Conservation (phyloP, 2,329 filamentous ascomycete species). For the Sporothrix humicola region DNA sequence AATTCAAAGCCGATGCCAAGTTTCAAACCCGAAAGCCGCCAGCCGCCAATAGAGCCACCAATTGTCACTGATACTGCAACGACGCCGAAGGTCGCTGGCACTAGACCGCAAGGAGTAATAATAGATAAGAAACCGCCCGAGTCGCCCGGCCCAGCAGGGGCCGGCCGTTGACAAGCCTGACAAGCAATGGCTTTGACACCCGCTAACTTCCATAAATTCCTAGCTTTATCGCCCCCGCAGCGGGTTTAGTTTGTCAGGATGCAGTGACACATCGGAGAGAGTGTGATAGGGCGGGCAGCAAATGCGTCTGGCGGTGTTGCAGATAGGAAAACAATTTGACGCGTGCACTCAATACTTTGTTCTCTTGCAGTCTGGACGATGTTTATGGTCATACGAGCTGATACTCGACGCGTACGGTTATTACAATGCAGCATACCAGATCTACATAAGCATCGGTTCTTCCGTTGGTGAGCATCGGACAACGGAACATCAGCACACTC, state of each 20-base stretch:
- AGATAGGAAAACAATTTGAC: neutral
- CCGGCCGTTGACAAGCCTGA: neutral
- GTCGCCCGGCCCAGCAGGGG: neutral
- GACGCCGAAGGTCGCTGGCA: neutral
- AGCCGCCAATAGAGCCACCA: neutral
- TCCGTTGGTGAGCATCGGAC: neutral
- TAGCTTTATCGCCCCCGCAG: slow-evolving; percentile 12
- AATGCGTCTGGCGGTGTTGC: neutral
- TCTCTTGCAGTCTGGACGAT: neutral
- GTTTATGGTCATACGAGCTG: neutral
- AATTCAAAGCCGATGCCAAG: neutral
- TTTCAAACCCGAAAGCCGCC: slow-evolving; percentile 23
- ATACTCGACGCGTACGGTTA: neutral
- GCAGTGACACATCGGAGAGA: neutral
- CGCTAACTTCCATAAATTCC: neutral
- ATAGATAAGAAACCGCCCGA: neutral
- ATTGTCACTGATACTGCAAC: neutral
- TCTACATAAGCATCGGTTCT: neutral
- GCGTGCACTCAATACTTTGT: no score
- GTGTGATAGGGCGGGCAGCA: neutral
- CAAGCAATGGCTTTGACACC: neutral
- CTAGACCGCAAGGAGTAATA: neutral
- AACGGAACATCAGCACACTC: neutral
- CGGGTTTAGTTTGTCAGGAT: neutral
- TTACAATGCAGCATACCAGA: neutral